Base-by-base conservation (phyloP, 2,329 filamentous ascomycete genomes). In the Microascus cirrosus region DNA sequence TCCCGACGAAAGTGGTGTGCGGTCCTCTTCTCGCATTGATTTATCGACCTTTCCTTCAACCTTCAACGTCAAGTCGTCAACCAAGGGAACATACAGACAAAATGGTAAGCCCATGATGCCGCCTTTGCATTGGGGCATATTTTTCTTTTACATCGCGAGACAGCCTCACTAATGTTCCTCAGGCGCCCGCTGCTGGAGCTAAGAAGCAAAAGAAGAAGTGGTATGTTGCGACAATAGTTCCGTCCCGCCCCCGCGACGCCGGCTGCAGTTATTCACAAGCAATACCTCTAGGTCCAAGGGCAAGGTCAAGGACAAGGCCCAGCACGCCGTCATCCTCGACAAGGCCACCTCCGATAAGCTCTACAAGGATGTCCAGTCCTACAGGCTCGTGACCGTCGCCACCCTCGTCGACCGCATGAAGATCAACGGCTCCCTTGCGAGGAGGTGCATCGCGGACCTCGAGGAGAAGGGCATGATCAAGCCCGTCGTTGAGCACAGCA, bases 291-390 rank as follows among this genome's bases (percentile, higher is more conserved):
- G 63, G 63, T 75, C 73, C 62, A 75, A 75, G 70, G 70, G 72
- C 67, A 82, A 77, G 91, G 94, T 99, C 84, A 99, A 99, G 94
- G 94, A 99, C 86, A 99, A 99, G 92, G 93, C 94, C 80, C 89
- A 97, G 78, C 94, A 99, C 86, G 90, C 89, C 78, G 94, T 99
- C 79, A 84, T 97, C 74, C 90, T 99, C 80, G 94, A 99, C 84
- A 99, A 99, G 87, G 74, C 82, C 79, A 96, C 88, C 74, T 89
- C 88, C 68, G 94, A 99, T 81, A 96, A 95, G 84, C 91, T 99
- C 77, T 89, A 96, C 85, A 99, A 99, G 85, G 94, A 99, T 85
- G 95, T 99, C 71, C 94, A 97, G 80, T 96, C 94, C 65, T 99
- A 97, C 89, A 91, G 94, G 74, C 91, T 99, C 77, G 91, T 99